A percentile compares a stretch with the other conserved stretches of the same genome.
phyloP scores from a whole-genome alignment of 768 basidiomycete genomes.

The Hygrophorus pudorinus region DNA sequence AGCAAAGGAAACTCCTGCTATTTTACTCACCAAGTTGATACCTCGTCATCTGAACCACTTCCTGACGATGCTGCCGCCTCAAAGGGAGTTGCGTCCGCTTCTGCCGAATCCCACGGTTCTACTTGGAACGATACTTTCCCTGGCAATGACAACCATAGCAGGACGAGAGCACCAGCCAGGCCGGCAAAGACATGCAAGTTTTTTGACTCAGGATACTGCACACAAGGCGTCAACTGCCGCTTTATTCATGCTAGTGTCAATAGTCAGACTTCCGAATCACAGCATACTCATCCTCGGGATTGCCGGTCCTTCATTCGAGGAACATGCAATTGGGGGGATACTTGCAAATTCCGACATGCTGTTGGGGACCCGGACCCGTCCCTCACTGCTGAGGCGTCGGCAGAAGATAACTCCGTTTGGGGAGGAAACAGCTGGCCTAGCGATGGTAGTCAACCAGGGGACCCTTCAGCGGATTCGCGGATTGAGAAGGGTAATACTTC shows the following conservation, averaged over 20 bases:
- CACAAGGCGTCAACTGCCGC: slow-evolving; percentile 1
- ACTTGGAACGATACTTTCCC: slow-evolving; percentile 19
- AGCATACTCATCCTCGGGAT: background rate
- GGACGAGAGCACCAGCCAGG: background rate
- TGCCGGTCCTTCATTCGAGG: slow-evolving; percentile 12
- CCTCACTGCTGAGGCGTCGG: background rate
- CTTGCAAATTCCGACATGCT: slow-evolving; percentile 17
- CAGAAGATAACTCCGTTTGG: too few relatives aligned
- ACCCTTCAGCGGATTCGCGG: too few relatives aligned
- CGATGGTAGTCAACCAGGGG: too few relatives aligned
- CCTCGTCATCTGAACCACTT: background rate
- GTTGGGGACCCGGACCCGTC: background rate
- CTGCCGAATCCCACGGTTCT: too few relatives aligned
- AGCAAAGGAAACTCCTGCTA: too few relatives aligned
- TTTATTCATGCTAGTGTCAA: background rate
- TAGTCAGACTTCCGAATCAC: background rate
- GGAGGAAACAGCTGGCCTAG: too few relatives aligned
- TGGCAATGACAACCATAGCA: slow-evolving; percentile 15
- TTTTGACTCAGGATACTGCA: slow-evolving; percentile 3
- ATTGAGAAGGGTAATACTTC: too few relatives aligned
- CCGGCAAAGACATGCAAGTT: slow-evolving; percentile 5
- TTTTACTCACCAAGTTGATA: too few relatives aligned
- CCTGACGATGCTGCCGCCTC: background rate
- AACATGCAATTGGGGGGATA: slow-evolving; percentile 10
- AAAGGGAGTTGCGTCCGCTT: too few relatives aligned